These are phyloP conservation scores for Aspergillus olivimuriae DNA, from an alignment of 495 filamentous ascomycete species.

Conservation along the genomic window DNA sequence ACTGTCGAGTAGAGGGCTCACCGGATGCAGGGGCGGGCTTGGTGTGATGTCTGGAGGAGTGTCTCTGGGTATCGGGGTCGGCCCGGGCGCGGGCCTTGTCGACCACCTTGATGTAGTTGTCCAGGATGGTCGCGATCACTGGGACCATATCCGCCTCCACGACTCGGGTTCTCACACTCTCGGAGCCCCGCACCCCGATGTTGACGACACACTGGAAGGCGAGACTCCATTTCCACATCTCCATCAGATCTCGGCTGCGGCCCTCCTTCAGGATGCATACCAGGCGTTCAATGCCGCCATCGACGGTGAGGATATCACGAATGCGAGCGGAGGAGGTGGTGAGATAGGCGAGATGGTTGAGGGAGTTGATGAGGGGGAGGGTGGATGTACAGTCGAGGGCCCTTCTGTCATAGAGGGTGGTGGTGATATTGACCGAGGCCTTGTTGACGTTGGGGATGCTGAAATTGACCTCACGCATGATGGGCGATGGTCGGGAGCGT, in stretches of 20 bases:
- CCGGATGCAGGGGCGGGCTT: conserved; percentile 20
- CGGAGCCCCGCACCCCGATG: conserved; percentile 93
- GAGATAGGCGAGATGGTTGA: conserved; percentile 96
- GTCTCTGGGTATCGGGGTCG: conserved; percentile 59
- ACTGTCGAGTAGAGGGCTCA: conserved; percentile 23
- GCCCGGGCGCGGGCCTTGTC: conserved; percentile 83
- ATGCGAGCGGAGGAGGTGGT: conserved; percentile 98
- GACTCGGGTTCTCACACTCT: conserved; percentile 85
- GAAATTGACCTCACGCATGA: conserved; percentile 99
- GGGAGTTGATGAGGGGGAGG: conserved; percentile 91
- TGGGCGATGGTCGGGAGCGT: conserved; percentile 20
- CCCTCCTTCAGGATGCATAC: conserved; percentile 98
- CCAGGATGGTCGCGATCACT: conserved; percentile 96
- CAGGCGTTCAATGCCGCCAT: conserved; percentile 93
- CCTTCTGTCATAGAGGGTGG: conserved; percentile 92
- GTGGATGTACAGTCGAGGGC: conserved; percentile 98
- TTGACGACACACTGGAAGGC: conserved; percentile 99
- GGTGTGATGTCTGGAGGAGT: conserved; percentile 37
- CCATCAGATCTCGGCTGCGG: conserved; percentile 94
- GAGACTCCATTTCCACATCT: conserved; percentile 99
- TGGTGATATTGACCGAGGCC: conserved; percentile 98
- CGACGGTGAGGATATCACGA: conserved; percentile 92
- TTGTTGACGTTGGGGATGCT: conserved; percentile 99
- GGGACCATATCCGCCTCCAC: conserved; percentile 99
- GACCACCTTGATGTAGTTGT: conserved; percentile 95